phyloP scores from a whole-genome alignment of 129 eudicot genomes.

The Helianthus tuberosus region DNA sequence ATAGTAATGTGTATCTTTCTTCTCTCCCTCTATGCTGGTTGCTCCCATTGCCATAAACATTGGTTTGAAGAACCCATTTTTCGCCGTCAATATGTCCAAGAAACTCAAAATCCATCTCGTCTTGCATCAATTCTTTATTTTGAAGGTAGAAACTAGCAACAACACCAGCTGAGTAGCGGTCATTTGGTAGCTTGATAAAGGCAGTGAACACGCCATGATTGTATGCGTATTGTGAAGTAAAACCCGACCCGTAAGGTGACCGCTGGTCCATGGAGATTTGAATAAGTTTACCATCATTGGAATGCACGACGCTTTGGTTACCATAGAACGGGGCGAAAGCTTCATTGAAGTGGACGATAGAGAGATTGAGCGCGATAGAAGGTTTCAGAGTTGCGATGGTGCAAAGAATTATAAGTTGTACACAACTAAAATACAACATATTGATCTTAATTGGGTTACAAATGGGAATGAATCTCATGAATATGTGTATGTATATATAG shows the following conservation, averaged over 20 bases:
- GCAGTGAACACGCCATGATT: conserved; percentile 33
- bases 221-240: conserved; percentile 22
- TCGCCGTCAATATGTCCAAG: conserved; percentile 35
- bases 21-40: conserved; percentile 38
- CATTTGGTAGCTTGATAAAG: conserved; percentile 34
- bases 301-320: conserved; percentile 39
- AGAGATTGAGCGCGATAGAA: conserved; percentile 21
- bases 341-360: conserved; percentile 15
- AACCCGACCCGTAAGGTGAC: conserved; percentile 27
- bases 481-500: not conserved
- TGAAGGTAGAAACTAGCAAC: conserved; percentile 32
- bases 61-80: conserved; percentile 46
- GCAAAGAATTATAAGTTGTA: conserved; percentile 17
- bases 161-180: conserved; percentile 26
- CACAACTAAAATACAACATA: conserved; percentile 22
- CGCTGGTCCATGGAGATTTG: conserved; percentile 64
- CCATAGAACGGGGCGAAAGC: conserved; percentile 43
- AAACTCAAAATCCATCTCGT: conserved; percentile 53
- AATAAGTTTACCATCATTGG: conserved; percentile 47
- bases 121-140: conserved; percentile 21
- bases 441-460: conserved; percentile 10
- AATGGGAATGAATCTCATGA: not conserved
- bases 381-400: conserved; percentile 11
- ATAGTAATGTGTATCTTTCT: conserved; percentile 41
- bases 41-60: conserved; percentile 47